Evolutionary conservation across 208 protist species (phyloP).

Genomic region (Leishmania aethiopica): DNA sequence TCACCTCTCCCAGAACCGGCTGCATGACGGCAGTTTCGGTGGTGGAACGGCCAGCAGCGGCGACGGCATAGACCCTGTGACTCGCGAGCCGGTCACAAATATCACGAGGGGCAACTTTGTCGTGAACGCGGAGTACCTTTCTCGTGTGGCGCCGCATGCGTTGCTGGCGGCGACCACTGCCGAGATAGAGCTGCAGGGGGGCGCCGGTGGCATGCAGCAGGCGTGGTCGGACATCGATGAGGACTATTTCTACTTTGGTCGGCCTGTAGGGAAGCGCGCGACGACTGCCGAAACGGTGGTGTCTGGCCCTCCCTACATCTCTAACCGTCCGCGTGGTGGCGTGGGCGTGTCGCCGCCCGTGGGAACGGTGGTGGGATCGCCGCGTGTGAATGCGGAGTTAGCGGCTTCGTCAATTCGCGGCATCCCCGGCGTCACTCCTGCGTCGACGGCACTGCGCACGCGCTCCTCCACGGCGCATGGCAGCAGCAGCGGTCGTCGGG

Average conservation of each 20-base stretch:
- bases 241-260: constrained; percentile 90
- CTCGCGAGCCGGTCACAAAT: constrained; percentile 41
- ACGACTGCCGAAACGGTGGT: background rate
- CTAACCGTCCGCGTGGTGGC: background rate
- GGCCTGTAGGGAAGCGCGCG: constrained; percentile 9
- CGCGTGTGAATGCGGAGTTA: constrained; percentile 38
- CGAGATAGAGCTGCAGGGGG: background rate
- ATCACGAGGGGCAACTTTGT: constrained; percentile 61
- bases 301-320: constrained; percentile 17
- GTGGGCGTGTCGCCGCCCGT: constrained; percentile 49
- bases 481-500: constrained; percentile 1
- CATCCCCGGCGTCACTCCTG: background rate
- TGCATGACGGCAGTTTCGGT: background rate
- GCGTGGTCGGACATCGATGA: constrained; percentile 63
- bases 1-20: constrained; percentile 5
- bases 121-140: constrained; percentile 57
- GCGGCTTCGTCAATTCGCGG: constrained; percentile 1
- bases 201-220: background rate
- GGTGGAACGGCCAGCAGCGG: background rate
- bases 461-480: constrained; percentile 5
- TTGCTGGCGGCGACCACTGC: background rate
- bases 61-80: background rate
- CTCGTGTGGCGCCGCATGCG: constrained; percentile 12
- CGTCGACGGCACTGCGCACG: background rate
- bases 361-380: constrained; percentile 38